Base-by-base conservation (phyloP, 2,329 filamentous ascomycete species). In the Chrysoporthe austroafricana region DNA sequence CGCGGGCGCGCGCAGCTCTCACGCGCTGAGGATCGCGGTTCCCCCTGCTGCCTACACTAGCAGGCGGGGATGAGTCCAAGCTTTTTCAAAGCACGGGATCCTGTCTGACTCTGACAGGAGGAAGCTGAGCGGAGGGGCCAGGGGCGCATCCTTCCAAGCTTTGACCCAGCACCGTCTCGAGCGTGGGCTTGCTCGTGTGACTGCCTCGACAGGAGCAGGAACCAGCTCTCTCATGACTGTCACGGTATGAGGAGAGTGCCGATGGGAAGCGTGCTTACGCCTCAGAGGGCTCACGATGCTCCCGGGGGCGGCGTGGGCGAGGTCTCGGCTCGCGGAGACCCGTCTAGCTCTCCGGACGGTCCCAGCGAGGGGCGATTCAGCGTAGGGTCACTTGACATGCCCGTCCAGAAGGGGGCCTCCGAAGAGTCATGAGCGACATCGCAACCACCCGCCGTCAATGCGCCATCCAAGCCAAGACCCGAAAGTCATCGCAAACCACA, bases 1-100 rank as follows among this genome's bases (percentile, higher is more conserved):
- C 1, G 3, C n/a, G 13, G 16, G 21, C 21, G 7, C 39, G 21
- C 1, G 6, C 2, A 6, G 5, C 8, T 6, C 11, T 34, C 42
- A 36, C 34, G 6, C n/a, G 43, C 58, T 36, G 58, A 61, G 14
- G 18, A 14, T 11, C 34, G 32, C 36, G 13, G 1, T 26, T 11
- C 42, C 44, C 39, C 46, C 50, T 59, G 63, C 60, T 68, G 66
- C 66, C 66, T 68, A 59, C 58, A 62, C 63, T 68, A 68, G 63
- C 26, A 59, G 52, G 57, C 32, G 21, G 14, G 18, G 58, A 21
- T 2, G 9, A 14, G 11, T 14, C n/a, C 36, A 39, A 39, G 36
- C 26, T 16, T 6, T 52, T 52, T 7, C 13, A 9, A 32, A 9
- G 50, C 50, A 32, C 50, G 26, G 50, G 50, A 54, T 54, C 50